A percentile compares a stretch with the other conserved stretches of the same genome.
Conservation (phyloP, 192 early-diverging fungal genomes). For the Entophlyctis luteolus region DNA sequence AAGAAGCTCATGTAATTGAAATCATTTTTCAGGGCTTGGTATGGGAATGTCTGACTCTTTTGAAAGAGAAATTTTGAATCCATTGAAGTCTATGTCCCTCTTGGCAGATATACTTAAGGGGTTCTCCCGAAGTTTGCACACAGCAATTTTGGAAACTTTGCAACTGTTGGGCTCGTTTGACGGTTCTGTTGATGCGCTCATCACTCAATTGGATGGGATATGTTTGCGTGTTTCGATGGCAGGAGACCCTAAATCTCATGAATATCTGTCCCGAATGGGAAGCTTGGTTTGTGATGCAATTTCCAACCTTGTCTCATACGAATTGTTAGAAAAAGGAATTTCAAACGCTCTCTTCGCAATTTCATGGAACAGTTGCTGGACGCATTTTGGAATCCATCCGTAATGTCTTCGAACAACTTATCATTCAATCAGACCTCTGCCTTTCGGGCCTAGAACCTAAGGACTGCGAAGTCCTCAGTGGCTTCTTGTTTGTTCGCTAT, state of each 20-base stretch:
- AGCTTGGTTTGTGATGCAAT: background rate
- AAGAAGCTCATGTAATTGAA: no score
- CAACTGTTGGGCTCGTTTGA: background rate
- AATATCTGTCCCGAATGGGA: background rate
- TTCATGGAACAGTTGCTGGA: no score
- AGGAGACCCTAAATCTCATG: background rate
- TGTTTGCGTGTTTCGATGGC: background rate
- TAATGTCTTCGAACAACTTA: no score
- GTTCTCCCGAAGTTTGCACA: background rate
- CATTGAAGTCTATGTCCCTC: background rate
- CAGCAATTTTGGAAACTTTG: background rate
- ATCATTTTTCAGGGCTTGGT: no score
- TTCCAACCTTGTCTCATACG: no score
- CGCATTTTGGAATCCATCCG: no score
- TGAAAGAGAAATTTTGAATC: background rate
- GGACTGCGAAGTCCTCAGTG: background rate
- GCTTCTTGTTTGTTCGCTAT: background rate
- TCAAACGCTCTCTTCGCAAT: no score
- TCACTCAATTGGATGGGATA: background rate
- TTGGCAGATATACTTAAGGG: background rate
- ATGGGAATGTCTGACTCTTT: background rate
- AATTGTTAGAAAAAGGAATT: no score
- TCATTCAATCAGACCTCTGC: no score
- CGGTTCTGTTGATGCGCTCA: background rate
- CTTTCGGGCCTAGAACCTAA: no score